Evolutionary conservation across 768 basidiomycete species (phyloP).

Genomic region (Scleroderma citrinum): DNA sequence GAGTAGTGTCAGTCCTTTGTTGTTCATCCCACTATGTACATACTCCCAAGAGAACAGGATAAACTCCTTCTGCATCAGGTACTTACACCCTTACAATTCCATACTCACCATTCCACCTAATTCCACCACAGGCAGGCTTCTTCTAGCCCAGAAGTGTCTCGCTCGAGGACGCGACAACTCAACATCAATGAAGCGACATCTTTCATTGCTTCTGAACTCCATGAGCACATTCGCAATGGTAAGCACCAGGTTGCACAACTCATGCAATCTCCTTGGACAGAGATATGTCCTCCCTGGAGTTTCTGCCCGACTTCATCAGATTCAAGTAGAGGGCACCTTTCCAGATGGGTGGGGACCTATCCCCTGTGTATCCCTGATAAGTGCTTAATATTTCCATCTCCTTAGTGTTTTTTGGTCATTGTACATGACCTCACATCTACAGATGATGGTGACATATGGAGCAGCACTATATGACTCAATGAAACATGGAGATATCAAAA

Average conservation of each 20-base stretch:
- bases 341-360: constrained; percentile 63
- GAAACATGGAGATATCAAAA: constrained; percentile 86
- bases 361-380: not conserved
- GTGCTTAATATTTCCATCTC: not conserved
- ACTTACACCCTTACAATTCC: constrained; percentile 3
- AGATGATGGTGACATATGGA: constrained; percentile 64
- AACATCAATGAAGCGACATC: constrained; percentile 87
- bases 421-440: constrained; percentile 94
- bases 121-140: constrained; percentile 58
- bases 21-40: constrained; percentile 53
- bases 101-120: not conserved
- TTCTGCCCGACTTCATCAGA: constrained; percentile 66
- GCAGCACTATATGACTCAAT: constrained; percentile 96
- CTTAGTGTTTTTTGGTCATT: constrained; percentile 84
- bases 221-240: constrained; percentile 94
- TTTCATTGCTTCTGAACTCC: constrained; percentile 86
- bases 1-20: too few relatives aligned
- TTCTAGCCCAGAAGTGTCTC: constrained; percentile 91
- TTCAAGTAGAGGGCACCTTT: constrained; percentile 94
- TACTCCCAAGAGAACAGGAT: constrained; percentile 69
- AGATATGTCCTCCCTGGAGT: constrained; percentile 87
- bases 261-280: constrained; percentile 86
- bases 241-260: constrained; percentile 76
- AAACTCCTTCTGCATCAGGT: constrained; percentile 73
- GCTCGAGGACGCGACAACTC: constrained; percentile 85